phyloP scores from a whole-genome alignment of 805 yeast species.

The Tetrapisispora phaffii region DNA sequence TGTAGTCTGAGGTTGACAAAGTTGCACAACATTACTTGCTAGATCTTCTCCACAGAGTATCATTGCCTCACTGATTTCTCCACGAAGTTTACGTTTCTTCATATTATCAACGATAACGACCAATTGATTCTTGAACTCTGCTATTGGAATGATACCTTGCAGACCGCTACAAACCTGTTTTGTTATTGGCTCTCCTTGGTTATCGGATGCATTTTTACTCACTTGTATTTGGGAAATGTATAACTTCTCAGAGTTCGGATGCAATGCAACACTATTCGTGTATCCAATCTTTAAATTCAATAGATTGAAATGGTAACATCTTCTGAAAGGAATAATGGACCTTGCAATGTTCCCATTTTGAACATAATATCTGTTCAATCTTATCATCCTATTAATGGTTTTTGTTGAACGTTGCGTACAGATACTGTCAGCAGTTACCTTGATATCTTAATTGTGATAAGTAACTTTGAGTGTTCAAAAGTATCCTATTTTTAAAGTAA shows the following conservation, averaged over 20 bases:
- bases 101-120: constrained; percentile 50
- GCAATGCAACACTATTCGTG: constrained; percentile 37
- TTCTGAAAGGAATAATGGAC: background rate
- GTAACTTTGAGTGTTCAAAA: too few species aligned
- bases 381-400: background rate
- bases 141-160: constrained; percentile 35
- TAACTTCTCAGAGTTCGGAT: constrained; percentile 49
- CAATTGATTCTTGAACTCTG: constrained; percentile 30
- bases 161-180: constrained; percentile 50
- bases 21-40: constrained; percentile 4
- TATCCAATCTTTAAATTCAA: constrained; percentile 38
- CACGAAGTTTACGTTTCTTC: constrained; percentile 55
- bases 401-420: too few species aligned
- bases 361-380: background rate
- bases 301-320: constrained; percentile 10
- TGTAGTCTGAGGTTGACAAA: constrained; percentile 9
- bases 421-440: too few species aligned
- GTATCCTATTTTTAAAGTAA: too few species aligned
- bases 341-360: background rate
- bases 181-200: background rate
- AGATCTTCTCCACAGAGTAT: constrained; percentile 44
- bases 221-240: constrained; percentile 45
- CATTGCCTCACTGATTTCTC: constrained; percentile 56
- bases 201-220: background rate
- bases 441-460: too few species aligned